phyloP scores from a whole-genome alignment of 2,329 filamentous ascomycete species.

The Epichloe sibirici region DNA sequence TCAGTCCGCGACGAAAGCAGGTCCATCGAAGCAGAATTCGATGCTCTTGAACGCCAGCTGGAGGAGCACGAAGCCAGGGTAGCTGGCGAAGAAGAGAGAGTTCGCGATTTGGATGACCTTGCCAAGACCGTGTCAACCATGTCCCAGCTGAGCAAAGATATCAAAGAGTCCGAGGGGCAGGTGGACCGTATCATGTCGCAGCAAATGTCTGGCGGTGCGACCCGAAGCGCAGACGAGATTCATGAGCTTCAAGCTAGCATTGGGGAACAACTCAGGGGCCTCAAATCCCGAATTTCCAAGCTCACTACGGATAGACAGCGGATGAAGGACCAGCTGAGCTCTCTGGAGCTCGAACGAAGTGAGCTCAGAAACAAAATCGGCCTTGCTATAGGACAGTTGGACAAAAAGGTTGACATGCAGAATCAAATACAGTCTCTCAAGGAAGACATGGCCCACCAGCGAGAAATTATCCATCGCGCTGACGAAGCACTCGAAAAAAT shows the following conservation, averaged over 20 bases:
- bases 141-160: conserved; percentile 57
- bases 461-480: conserved; percentile 53
- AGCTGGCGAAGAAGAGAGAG: conserved; percentile 49
- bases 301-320: conserved; percentile 61
- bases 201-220: conserved; percentile 53
- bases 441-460: conserved; percentile 54
- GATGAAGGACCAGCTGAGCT: conserved; percentile 52
- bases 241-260: conserved; percentile 60
- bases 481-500: conserved; percentile 66
- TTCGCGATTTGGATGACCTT: conserved; percentile 63
- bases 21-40: conserved; percentile 48
- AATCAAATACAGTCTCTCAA: conserved; percentile 63
- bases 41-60: conserved; percentile 44
- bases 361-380: conserved; percentile 63
- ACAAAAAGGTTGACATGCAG: conserved; percentile 63
- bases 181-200: conserved; percentile 65
- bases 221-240: conserved; percentile 70
- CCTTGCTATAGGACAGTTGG: conserved; percentile 59
- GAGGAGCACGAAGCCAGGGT: conserved; percentile 59
- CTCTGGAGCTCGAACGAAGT: conserved; percentile 64
- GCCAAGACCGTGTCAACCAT: conserved; percentile 68
- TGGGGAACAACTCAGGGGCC: conserved; percentile 52
- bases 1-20: conserved; percentile 51
- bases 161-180: conserved; percentile 57
- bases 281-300: conserved; percentile 53